Conservation (phyloP, 495 filamentous ascomycete species). For the Xylaria longipes region DNA sequence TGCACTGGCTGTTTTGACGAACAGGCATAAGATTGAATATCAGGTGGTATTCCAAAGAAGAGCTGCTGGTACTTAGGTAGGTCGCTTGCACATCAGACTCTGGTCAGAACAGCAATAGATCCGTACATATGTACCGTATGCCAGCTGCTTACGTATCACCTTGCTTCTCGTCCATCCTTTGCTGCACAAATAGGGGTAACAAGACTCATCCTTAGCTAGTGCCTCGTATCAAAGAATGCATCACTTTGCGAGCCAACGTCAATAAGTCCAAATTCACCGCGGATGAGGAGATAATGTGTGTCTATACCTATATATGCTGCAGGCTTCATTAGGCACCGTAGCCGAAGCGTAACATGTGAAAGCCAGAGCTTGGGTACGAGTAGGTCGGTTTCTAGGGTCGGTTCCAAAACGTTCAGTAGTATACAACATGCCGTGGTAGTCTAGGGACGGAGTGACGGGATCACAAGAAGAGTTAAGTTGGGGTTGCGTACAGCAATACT, state of each 20-base stretch:
- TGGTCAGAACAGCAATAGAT: conserved; percentile 10
- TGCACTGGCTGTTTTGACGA: conserved; percentile 21
- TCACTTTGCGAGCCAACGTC: conserved; percentile 1
- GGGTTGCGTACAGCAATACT: background rate
- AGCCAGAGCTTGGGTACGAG: background rate
- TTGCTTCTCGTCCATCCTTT: conserved; percentile 12
- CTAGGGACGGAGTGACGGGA: conserved; percentile 14
- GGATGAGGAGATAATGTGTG: background rate
- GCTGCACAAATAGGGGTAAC: conserved; percentile 5
- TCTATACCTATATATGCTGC: background rate
- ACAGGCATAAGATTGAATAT: conserved; percentile 13
- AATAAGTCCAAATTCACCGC: background rate
- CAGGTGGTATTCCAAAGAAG: conserved; percentile 9
- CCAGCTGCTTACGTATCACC: conserved; percentile 13
- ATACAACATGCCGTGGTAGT: conserved; percentile 3
- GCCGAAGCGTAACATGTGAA: conserved; percentile 3
- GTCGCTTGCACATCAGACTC: conserved; percentile 14
- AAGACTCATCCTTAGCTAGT: conserved; percentile 4
- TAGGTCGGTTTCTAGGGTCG: conserved; percentile 9
- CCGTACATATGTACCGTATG: conserved; percentile 13
- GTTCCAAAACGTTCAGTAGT: background rate
- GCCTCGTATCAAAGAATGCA: background rate
- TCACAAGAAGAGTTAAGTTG: background rate
- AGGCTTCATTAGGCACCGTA: background rate
- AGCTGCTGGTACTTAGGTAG: background rate